Base-by-base conservation (phyloP, 2,329 filamentous ascomycete species). In the Juglanconis sp. region DNA sequence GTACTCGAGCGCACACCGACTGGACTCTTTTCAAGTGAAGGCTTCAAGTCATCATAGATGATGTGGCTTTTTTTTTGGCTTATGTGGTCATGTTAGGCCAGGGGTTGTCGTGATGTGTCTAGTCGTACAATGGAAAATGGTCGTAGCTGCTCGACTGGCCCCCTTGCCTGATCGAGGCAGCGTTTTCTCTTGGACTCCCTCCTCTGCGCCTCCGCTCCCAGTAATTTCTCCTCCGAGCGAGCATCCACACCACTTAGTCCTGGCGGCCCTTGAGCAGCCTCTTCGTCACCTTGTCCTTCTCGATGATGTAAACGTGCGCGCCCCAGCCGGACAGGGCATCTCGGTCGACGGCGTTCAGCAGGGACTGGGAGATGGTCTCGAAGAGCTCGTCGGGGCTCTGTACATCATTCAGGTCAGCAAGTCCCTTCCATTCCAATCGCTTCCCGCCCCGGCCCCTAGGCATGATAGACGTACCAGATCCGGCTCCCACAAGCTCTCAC, bases 261-360 rank as follows among this genome's bases (percentile, higher is more conserved):
- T 98, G 94, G 81, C 93, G 87, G 73, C 93, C 93, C 87, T 98
- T 98, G 76, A 99, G 82, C 87, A 99, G 87, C 76, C 95, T 86
- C 89, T 98, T 97, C 72, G 95, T 98, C 65, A 99, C 91, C 90
- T 98, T 98, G 81, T 96, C 93, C 86, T 99, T 99, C 83, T 98
- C 95, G 76, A 99, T 96, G 73, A 99, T 96, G 81, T 98, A 99
- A 69, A 99, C 95, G 73, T 99, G 92, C 44, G 95, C 95, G 74
- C 95, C 95, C 95, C 95, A 98, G 66, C 95, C 95, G 42, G 94
- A 97, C 65, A 99, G 83, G 56, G 95, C 95, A 77, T 99, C 95
- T 79, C 95, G 86, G 77, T 99, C 95, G 61, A 98, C 91, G 62
- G 95, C 95, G 77, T 96, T 98, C 68, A 99, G 84, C 63, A 99